A percentile compares a stretch with the other conserved stretches of the same genome.
phyloP scores from a whole-genome alignment of 2,329 filamentous ascomycete genomes.

The Pyrenophora seminiperda region DNA sequence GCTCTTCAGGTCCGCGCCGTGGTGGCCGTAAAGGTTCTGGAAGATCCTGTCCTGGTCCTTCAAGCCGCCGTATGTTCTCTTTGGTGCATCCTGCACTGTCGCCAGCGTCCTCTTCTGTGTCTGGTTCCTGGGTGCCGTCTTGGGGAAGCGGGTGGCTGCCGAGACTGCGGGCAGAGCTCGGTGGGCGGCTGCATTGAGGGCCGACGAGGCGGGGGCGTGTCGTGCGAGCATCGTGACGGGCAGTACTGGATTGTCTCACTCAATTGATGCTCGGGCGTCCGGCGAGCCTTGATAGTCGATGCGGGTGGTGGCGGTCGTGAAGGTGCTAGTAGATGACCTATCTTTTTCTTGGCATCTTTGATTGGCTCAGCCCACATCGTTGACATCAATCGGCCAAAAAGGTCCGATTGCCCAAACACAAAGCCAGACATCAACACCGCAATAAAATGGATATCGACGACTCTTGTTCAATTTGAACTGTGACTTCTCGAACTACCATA shows the following conservation, averaged over 20 bases:
- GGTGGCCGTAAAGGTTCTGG: conserved; percentile 95
- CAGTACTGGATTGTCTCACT: conserved; percentile 33
- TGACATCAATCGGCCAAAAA: conserved; percentile 28
- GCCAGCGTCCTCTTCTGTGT: conserved; percentile 71
- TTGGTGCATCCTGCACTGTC: conserved; percentile 59
- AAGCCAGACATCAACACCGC: background rate
- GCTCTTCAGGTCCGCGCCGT: conserved; percentile 86
- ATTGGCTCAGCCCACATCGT: conserved; percentile 27
- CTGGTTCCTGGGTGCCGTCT: conserved; percentile 48
- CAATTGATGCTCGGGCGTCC: conserved; percentile 47
- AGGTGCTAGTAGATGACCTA: conserved; percentile 29
- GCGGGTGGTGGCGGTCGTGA: conserved; percentile 38
- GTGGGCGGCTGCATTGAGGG: conserved; percentile 49
- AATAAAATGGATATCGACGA: too few species aligned
- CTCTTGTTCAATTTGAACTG: too few species aligned
- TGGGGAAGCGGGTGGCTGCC: conserved; percentile 46
- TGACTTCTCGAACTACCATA: too few species aligned
- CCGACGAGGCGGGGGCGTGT: conserved; percentile 47
- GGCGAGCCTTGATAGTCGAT: conserved; percentile 35
- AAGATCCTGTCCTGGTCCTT: conserved; percentile 98
- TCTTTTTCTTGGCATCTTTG: conserved; percentile 21
- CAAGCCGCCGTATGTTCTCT: conserved; percentile 79
- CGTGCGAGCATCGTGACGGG: conserved; percentile 50
- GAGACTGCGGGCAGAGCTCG: conserved; percentile 49
- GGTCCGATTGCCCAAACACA: conserved; percentile 6